A percentile compares a stretch with the other conserved stretches of the same genome.
These are phyloP conservation scores for Moniliella sp. DNA, from an alignment of 1,284 basidiomycete species.

Conservation along the genomic window DNA sequence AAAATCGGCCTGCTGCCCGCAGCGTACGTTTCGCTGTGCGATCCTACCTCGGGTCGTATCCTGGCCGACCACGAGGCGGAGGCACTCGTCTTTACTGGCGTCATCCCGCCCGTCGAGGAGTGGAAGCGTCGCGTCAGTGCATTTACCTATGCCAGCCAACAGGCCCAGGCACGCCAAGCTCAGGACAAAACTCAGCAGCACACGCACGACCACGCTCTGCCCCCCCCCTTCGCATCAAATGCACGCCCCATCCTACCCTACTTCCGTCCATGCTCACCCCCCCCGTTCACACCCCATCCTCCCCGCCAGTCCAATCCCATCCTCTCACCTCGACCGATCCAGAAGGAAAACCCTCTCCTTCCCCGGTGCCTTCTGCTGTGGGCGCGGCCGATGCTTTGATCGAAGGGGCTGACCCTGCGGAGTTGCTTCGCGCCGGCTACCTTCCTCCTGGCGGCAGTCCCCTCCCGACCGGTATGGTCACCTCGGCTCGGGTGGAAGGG, in stretches of 20 bases:
- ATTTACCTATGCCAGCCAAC: no score
- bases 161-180: no score
- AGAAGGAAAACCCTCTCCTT: background rate
- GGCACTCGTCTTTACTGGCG: slow-evolving; percentile 57
- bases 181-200: slow-evolving; percentile 70
- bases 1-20: slow-evolving; percentile 93
- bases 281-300: no score
- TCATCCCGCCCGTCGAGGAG: slow-evolving; percentile 76
- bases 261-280: slow-evolving; percentile 6
- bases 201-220: slow-evolving; percentile 88
- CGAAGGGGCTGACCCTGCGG: background rate
- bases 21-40: slow-evolving; percentile 81
- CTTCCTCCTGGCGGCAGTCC: slow-evolving; percentile 15
- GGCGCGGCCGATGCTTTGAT: background rate
- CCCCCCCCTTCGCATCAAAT: slow-evolving; percentile 67
- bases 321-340: slow-evolving; percentile 7
- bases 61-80: slow-evolving; percentile 50
- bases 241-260: slow-evolving; percentile 1
- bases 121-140: no score
- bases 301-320: no score
- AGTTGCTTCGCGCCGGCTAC: slow-evolving; percentile 17
- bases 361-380: background rate
- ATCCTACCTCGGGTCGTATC: slow-evolving; percentile 50
- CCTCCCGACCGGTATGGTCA: slow-evolving; percentile 46
- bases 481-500: slow-evolving; percentile 71